phyloP scores from a whole-genome alignment of 371 early-diverging fungal species.

The Mortierella sp. region DNA sequence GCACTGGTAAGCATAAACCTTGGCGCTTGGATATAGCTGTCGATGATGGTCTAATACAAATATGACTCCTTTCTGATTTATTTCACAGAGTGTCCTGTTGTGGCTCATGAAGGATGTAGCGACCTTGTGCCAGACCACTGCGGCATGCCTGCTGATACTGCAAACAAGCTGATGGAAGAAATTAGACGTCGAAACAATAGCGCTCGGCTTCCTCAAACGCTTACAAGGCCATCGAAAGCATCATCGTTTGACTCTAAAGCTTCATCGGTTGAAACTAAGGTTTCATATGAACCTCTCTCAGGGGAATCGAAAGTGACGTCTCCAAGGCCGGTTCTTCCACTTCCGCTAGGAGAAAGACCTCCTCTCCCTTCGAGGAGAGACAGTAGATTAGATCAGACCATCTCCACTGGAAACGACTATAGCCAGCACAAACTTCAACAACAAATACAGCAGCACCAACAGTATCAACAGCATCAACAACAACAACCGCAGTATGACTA shows the following conservation, averaged over 20 bases:
- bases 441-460: conserved; percentile 54
- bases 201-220: conserved; percentile 16
- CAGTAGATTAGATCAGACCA: conserved; percentile 22
- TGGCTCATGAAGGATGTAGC: conserved; percentile 87
- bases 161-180: conserved; percentile 80
- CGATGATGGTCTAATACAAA: conserved; percentile 62
- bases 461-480: conserved; percentile 41
- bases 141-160: conserved; percentile 85
- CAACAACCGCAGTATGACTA: conserved; percentile 24
- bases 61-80: conserved; percentile 68
- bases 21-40: conserved; percentile 33
- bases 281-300: conserved; percentile 23
- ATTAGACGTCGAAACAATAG: conserved; percentile 54
- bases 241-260: conserved; percentile 17
- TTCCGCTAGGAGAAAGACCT: background rate
- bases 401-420: background rate
- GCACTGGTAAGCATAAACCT: conserved; percentile 59
- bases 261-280: background rate
- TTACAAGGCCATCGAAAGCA: conserved; percentile 36
- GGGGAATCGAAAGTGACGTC: conserved; percentile 3
- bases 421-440: conserved; percentile 25
- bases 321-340: conserved; percentile 50
- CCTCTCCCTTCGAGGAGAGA: conserved; percentile 20
- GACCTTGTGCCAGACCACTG: conserved; percentile 90
- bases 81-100: conserved; percentile 73